These are phyloP conservation scores for Biancaea sappan DNA, from an alignment of 306 rosid genomes.

Conservation along the genomic window DNA sequence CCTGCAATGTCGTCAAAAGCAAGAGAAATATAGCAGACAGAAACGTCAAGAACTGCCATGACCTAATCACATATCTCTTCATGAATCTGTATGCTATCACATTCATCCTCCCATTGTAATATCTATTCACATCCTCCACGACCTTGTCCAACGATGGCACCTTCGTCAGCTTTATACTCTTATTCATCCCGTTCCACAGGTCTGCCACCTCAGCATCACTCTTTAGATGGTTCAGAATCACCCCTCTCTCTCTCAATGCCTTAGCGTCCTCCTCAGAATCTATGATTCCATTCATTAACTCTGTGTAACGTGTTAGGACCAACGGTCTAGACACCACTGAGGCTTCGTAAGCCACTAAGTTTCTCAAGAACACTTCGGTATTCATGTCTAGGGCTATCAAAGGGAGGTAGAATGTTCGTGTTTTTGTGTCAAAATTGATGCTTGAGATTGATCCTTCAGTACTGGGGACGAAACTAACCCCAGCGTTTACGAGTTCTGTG, in stretches of 20 bases:
- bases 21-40: conserved; percentile 47
- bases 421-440: conserved; percentile 51
- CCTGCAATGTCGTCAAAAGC: conserved; percentile 35
- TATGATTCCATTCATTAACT: conserved; percentile 60
- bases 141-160: conserved; percentile 56
- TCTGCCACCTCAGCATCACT: conserved; percentile 53
- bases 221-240: conserved; percentile 57
- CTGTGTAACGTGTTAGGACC: conserved; percentile 56
- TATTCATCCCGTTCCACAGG: conserved; percentile 64
- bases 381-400: conserved; percentile 45
- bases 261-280: conserved; percentile 56
- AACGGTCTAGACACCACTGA: conserved; percentile 55
- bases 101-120: conserved; percentile 48
- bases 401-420: conserved; percentile 62
- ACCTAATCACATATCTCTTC: conserved; percentile 44
- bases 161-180: conserved; percentile 55
- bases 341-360: conserved; percentile 62
- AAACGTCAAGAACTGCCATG: conserved; percentile 52
- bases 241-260: conserved; percentile 46
- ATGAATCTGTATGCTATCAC: conserved; percentile 44
- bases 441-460: conserved; percentile 49
- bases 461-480: conserved; percentile 52
- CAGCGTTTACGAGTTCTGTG: conserved; percentile 45
- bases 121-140: conserved; percentile 61
- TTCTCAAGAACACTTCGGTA: conserved; percentile 51